Percentiles rank a stretch among this genome's conserved stretches.
phyloP scores from a whole-genome alignment of 768 basidiomycete genomes.

The Phaeotremella skinneri region DNA sequence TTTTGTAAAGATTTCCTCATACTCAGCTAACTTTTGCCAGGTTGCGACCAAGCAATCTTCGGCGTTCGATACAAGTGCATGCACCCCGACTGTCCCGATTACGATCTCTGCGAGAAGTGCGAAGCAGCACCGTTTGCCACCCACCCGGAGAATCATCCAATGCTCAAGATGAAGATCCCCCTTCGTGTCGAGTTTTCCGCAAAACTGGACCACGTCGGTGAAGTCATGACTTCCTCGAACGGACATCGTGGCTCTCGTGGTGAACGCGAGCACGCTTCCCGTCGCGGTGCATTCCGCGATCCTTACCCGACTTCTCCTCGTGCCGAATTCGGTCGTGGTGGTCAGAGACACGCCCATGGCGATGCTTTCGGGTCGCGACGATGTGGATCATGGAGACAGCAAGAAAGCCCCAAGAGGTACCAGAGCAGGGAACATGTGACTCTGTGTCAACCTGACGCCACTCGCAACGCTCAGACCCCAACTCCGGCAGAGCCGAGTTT shows the following conservation, averaged over 20 bases:
- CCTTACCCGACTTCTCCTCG: not conserved
- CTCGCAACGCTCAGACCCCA: not conserved
- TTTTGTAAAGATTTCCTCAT: not conserved
- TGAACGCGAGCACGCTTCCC: constrained; percentile 1
- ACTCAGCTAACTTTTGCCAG: constrained; percentile 15
- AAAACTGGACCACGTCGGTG: constrained; percentile 10
- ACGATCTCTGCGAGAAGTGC: constrained; percentile 51
- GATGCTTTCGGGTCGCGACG: constrained; percentile 23
- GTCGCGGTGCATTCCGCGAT: not conserved
- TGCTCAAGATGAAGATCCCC: constrained; percentile 50
- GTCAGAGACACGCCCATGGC: constrained; percentile 9
- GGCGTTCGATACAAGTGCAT: constrained; percentile 50
- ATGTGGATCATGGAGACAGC: constrained; percentile 18
- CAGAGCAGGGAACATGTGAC: constrained; percentile 2
- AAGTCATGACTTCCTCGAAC: constrained; percentile 4
- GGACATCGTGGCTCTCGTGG: constrained; percentile 12
- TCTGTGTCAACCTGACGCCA: constrained; percentile 1
- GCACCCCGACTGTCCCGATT: constrained; percentile 52
- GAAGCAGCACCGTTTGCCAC: constrained; percentile 38
- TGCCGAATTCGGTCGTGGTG: not conserved
- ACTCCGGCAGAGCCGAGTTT: constrained; percentile 8
- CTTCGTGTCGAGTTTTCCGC: constrained; percentile 24
- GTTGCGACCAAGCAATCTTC: constrained; percentile 37
- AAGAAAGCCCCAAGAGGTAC: constrained; percentile 10
- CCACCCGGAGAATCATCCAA: constrained; percentile 46